Evolutionary conservation across 108 stramenopile genomes (phyloP), one percentile per base, ranked within the genome.

Genomic region (Nannochloropsis salina): DNA sequence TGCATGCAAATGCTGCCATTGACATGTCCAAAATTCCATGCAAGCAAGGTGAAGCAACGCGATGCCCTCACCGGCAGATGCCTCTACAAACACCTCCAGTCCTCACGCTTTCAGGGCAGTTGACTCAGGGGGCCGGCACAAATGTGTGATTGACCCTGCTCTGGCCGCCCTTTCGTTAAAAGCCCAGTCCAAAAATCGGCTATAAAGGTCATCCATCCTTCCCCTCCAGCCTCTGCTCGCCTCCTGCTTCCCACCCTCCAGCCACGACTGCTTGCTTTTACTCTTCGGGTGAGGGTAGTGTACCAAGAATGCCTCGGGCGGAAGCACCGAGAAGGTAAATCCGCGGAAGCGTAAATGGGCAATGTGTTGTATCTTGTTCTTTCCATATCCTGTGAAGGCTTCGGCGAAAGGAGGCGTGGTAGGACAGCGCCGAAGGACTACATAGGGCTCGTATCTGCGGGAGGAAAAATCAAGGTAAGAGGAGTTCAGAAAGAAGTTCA

Each of bases 391-490:
- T 10, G 83, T 61, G 83, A 90, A 90, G 6, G 85, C 42, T 47
- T 86, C 83, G 88, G 88, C 88, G 86, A 84, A 90, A 80, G n/a
- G 74, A 42, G 90, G 90, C 15, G 83, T 82, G 41, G 44, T 2
- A 18, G 80, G 22, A n/a, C 51, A 86, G 31, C 80, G 80, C 31
- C 88, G 51, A 42, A 90, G 82, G 15, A 90, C 86, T 5, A 90
- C 40, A 85, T 90, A 90, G 21, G 90, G 90, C 88, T 89, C 90
- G 82, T 88, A 90, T 40, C 90, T 83, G 1, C 12, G 80, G 80
- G 82, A 2, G 20, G 43, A 20, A 22, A 9, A 20, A 74, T 15
- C 1, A 20, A 15, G 20, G 61, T 1, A 20, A 74, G 61, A 20
- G 20, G 61, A 20, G 15, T 74, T 20, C 61, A 74, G 18, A 74